phyloP scores from a whole-genome alignment of 2,329 filamentous ascomycete genomes.

The Penicillium sp. region DNA sequence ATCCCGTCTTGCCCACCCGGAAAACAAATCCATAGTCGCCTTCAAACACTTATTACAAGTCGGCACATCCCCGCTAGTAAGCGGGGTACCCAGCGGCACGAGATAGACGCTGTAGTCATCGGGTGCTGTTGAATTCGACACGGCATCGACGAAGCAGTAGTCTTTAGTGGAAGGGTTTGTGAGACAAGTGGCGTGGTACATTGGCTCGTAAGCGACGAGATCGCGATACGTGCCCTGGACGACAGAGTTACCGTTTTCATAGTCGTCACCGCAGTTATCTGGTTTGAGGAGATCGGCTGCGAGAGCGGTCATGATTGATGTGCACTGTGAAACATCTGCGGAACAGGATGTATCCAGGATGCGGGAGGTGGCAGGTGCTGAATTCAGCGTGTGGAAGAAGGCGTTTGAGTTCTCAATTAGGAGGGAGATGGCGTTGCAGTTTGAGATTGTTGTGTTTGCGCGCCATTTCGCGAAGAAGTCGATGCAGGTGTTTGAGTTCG shows the following conservation, averaged over 20 bases:
- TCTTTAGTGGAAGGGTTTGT: slow-evolving; percentile 63
- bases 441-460: slow-evolving; percentile 63
- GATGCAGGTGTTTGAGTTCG: slow-evolving; percentile 45
- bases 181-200: slow-evolving; percentile 81
- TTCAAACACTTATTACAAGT: slow-evolving; percentile 74
- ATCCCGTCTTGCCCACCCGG: slow-evolving; percentile 64
- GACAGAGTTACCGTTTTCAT: slow-evolving; percentile 63
- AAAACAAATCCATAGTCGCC: slow-evolving; percentile 79
- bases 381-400: slow-evolving; percentile 78
- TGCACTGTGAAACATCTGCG: slow-evolving; percentile 66
- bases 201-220: slow-evolving; percentile 70
- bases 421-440: slow-evolving; percentile 81
- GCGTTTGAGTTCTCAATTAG: slow-evolving; percentile 78
- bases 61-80: slow-evolving; percentile 64
- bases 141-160: slow-evolving; percentile 80
- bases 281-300: slow-evolving; percentile 64
- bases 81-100: slow-evolving; percentile 70
- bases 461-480: slow-evolving; percentile 67
- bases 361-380: slow-evolving; percentile 69
- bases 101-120: slow-evolving; percentile 82
- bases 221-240: slow-evolving; percentile 75
- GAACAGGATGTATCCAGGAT: slow-evolving; percentile 77
- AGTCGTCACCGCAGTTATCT: slow-evolving; percentile 71
- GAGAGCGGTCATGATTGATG: slow-evolving; percentile 61
- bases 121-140: slow-evolving; percentile 70